Conservation (phyloP, 108 stramenopile species). For the Seminavis robusta region DNA sequence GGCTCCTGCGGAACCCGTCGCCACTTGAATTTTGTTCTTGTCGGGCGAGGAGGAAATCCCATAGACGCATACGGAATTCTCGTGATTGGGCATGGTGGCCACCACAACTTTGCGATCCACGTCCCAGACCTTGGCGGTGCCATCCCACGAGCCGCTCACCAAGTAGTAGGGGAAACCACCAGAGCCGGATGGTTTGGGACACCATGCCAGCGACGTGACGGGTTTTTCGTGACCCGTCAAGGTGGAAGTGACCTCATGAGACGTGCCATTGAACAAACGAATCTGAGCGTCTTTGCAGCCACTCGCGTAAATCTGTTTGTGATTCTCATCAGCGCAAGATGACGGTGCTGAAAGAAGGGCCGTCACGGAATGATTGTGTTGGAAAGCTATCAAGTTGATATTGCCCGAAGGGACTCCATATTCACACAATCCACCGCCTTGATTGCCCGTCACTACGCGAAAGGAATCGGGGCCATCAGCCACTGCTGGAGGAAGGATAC, state of each 20-base stretch:
- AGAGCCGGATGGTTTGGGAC: not conserved
- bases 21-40: conserved; percentile 25
- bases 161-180: conserved; percentile 25
- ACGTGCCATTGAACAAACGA: conserved; percentile 53
- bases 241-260: conserved; percentile 33
- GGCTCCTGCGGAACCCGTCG: conserved; percentile 75
- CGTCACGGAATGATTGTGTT: conserved; percentile 49
- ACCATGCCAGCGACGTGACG: conserved; percentile 69
- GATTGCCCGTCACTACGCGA: conserved; percentile 35
- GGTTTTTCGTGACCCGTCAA: conserved; percentile 79
- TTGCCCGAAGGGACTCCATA: conserved; percentile 33
- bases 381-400: conserved; percentile 29
- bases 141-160: conserved; percentile 84
- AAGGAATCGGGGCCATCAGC: conserved; percentile 3
- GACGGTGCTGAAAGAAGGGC: conserved; percentile 17
- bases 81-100: conserved; percentile 65
- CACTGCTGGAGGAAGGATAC: conserved; percentile 7
- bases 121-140: conserved; percentile 84
- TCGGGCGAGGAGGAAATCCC: conserved; percentile 38
- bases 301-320: conserved; percentile 37
- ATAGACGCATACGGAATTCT: conserved; percentile 78
- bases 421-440: conserved; percentile 42
- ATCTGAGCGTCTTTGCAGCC: conserved; percentile 80
- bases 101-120: conserved; percentile 28
- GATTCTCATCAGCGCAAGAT: not conserved